Conservation (phyloP, 1,139 yeast genomes). For the Candida mesenterica region DNA sequence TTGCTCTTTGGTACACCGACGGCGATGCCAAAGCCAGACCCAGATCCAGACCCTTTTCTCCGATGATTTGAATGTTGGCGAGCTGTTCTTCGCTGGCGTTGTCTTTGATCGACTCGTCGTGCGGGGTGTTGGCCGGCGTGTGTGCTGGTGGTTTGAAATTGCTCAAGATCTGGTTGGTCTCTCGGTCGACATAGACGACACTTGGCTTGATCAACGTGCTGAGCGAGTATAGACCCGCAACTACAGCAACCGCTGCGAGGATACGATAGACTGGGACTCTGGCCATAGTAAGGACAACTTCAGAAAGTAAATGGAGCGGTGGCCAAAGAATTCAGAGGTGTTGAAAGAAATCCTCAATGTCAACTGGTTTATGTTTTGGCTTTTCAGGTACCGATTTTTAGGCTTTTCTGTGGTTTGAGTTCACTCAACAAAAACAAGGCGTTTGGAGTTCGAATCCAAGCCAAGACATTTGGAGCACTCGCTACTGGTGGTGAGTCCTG, state of each 20-base stretch:
- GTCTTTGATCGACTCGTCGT: constrained; percentile 19
- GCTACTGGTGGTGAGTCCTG: too few relatives aligned
- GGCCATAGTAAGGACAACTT: constrained; percentile 17
- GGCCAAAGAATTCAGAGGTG: not conserved
- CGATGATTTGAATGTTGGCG: constrained; percentile 9
- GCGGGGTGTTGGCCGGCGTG: too few relatives aligned
- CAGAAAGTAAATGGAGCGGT: not conserved
- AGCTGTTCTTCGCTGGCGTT: constrained; percentile 15
- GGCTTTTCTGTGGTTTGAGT: too few relatives aligned
- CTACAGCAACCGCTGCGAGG: constrained; percentile 19
- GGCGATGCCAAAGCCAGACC: not conserved
- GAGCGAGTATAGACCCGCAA: constrained; percentile 19
- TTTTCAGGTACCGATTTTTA: too few relatives aligned
- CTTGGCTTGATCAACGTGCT: constrained; percentile 16
- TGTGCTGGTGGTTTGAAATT: not conserved
- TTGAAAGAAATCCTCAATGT: too few relatives aligned
- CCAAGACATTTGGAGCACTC: too few relatives aligned
- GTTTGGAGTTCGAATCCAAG: too few relatives aligned
- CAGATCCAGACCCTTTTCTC: not conserved
- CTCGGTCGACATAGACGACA: constrained; percentile 26
- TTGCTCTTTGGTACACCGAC: constrained; percentile 26
- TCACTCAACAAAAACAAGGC: too few relatives aligned
- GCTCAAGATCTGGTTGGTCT: constrained; percentile 20
- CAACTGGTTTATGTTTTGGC: too few relatives aligned
- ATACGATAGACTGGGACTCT: constrained; percentile 19